Evolutionary conservation across 345 rosid genomes (phyloP).

Genomic region (Eucalyptus coolabah): DNA sequence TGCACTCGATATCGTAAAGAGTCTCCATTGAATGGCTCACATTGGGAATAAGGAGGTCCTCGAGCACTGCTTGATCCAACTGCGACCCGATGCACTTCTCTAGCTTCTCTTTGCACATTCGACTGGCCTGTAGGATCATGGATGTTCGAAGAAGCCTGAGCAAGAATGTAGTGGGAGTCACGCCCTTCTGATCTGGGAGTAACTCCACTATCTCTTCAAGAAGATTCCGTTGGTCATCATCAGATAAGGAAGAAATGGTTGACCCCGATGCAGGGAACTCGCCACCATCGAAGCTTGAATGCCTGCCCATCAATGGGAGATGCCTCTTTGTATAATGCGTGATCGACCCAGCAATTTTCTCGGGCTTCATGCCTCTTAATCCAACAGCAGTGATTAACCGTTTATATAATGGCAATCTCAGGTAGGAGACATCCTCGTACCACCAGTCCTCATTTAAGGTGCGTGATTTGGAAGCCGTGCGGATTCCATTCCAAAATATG

Average conservation of each 20-base stretch:
- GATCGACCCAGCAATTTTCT: conserved; percentile 47
- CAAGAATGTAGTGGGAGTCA: conserved; percentile 58
- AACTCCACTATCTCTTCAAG: conserved; percentile 73
- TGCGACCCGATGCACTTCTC: conserved; percentile 69
- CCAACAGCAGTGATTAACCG: conserved; percentile 52
- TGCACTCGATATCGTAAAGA: conserved; percentile 79
- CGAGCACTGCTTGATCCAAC: conserved; percentile 68
- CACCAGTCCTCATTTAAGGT: conserved; percentile 66
- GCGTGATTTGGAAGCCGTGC: conserved; percentile 16
- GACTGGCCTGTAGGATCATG: conserved; percentile 42
- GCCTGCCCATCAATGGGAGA: conserved; percentile 65
- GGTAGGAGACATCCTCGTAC: conserved; percentile 70
- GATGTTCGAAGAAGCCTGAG: conserved; percentile 80
- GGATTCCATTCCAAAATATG: conserved; percentile 69
- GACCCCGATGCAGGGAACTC: conserved; percentile 10
- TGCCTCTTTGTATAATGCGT: conserved; percentile 58
- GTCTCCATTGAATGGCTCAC: conserved; percentile 61
- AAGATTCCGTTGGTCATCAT: conserved; percentile 45
- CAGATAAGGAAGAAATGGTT: neutral
- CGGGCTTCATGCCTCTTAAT: conserved; percentile 47
- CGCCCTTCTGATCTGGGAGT: conserved; percentile 40
- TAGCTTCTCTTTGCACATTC: conserved; percentile 43
- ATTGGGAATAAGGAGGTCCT: conserved; percentile 83
- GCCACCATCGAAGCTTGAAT: conserved; percentile 16
- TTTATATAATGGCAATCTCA: conserved; percentile 38